These are phyloP conservation scores for Paracorniculantispora psalliotae DNA, from an alignment of 2,329 filamentous ascomycete species.

Conservation along the genomic window DNA sequence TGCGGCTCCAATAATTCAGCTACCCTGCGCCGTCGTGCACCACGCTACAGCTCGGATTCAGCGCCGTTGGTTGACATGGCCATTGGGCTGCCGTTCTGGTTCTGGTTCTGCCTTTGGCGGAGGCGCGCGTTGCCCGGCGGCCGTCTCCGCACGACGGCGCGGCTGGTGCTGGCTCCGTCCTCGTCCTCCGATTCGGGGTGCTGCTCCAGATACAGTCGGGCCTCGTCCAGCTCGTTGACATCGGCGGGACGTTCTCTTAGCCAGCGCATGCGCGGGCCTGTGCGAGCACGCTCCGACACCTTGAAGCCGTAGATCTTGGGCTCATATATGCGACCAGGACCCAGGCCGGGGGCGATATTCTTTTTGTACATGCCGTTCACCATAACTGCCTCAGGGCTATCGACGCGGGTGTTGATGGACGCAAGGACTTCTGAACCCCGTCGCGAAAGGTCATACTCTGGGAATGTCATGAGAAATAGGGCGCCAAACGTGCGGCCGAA, in stretches of 20 bases:
- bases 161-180: conserved; percentile 43
- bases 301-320: conserved; percentile 95
- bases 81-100: conserved; percentile 55
- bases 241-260: conserved; percentile 77
- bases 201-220: conserved; percentile 48
- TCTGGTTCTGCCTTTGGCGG: conserved; percentile 42
- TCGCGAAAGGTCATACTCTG: conserved; percentile 83
- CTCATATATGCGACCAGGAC: conserved; percentile 79
- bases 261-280: conserved; percentile 96
- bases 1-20: background rate
- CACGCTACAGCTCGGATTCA: conserved; percentile 48
- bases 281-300: conserved; percentile 83
- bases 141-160: conserved; percentile 38
- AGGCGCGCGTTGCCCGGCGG: conserved; percentile 37
- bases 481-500: conserved; percentile 97
- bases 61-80: conserved; percentile 50
- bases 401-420: conserved; percentile 27
- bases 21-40: conserved; percentile 13
- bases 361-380: conserved; percentile 84
- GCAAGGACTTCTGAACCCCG: conserved; percentile 58
- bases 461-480: conserved; percentile 97
- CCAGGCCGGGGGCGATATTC: conserved; percentile 86
- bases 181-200: conserved; percentile 56
- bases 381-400: conserved; percentile 40
- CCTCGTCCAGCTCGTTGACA: conserved; percentile 79